Conservation (phyloP, 805 yeast species). For the Saturnispora kantuleensis region DNA sequence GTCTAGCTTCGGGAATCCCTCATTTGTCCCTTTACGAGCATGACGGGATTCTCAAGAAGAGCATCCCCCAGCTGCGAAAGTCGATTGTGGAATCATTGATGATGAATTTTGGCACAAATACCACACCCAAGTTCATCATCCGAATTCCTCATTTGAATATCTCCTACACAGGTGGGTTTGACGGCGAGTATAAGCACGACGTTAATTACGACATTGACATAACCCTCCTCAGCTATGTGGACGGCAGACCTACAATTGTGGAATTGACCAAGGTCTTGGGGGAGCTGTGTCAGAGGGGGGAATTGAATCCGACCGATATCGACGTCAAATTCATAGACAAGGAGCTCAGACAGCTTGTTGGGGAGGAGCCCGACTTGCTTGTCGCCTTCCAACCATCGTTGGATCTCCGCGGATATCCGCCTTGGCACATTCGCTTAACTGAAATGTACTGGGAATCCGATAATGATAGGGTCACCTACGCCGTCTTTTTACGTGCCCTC, state of each 20-base stretch:
- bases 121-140: conserved; percentile 52
- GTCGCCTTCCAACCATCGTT: conserved; percentile 77
- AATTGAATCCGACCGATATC: conserved; percentile 55
- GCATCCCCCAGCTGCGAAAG: conserved; percentile 45
- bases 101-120: conserved; percentile 63
- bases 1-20: conserved; percentile 77
- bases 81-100: conserved; percentile 50
- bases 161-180: conserved; percentile 33
- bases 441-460: conserved; percentile 91
- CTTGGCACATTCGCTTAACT: conserved; percentile 90
- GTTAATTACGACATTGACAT: conserved; percentile 45
- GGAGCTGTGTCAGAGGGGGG: conserved; percentile 53
- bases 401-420: conserved; percentile 91
- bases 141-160: conserved; percentile 59
- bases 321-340: conserved; percentile 67
- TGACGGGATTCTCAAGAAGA: conserved; percentile 53
- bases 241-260: conserved; percentile 85
- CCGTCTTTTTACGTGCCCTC: conserved; percentile 72
- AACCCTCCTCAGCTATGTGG: conserved; percentile 58
- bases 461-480: conserved; percentile 68
- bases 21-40: conserved; percentile 68
- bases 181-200: conserved; percentile 25
- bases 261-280: conserved; percentile 82
- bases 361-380: conserved; percentile 87
- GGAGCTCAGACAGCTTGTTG: conserved; percentile 64